Evolutionary conservation across 2,329 filamentous ascomycete genomes (phyloP).

Genomic region (Penicillium hordei): DNA sequence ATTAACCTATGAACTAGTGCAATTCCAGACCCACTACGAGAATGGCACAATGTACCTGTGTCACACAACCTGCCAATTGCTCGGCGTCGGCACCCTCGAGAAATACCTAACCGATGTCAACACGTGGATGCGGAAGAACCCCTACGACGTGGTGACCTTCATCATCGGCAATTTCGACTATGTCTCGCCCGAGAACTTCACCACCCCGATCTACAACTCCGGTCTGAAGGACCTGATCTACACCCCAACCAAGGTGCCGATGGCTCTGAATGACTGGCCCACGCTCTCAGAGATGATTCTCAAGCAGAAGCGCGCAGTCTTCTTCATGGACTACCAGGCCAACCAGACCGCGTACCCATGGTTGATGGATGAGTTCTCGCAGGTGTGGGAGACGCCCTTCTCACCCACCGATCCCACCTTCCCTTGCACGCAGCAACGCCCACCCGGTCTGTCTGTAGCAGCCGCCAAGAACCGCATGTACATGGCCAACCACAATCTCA

Average conservation of each 20-base stretch:
- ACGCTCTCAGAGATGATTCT: slow-evolving; percentile 76
- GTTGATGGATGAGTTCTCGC: slow-evolving; percentile 81
- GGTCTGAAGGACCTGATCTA: slow-evolving; percentile 75
- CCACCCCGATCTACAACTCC: slow-evolving; percentile 65
- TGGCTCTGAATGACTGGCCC: slow-evolving; percentile 77
- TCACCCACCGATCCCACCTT: slow-evolving; percentile 68
- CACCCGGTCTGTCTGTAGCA: slow-evolving; percentile 60
- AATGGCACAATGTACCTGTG: slow-evolving; percentile 71
- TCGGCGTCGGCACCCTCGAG: slow-evolving; percentile 77
- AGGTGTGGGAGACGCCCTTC: slow-evolving; percentile 90
- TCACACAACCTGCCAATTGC: slow-evolving; percentile 77
- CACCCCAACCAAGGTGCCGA: slow-evolving; percentile 67
- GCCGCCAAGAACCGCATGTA: slow-evolving; percentile 67
- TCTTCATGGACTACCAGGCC: slow-evolving; percentile 83
- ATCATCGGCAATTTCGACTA: slow-evolving; percentile 82
- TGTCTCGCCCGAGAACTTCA: slow-evolving; percentile 64
- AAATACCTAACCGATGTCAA: slow-evolving; percentile 68
- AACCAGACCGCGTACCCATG: slow-evolving; percentile 77
- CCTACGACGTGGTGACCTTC: slow-evolving; percentile 85
- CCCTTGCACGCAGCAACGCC: slow-evolving; percentile 76
- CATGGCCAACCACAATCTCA: slow-evolving; percentile 88
- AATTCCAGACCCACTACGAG: slow-evolving; percentile 59
- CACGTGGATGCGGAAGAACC: slow-evolving; percentile 71
- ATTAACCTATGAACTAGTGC: slow-evolving; percentile 45
- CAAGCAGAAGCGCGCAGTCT: slow-evolving; percentile 66